These are phyloP conservation scores for Fraxinus baroniana DNA, from an alignment of 305 asterid species.

Conservation along the genomic window DNA sequence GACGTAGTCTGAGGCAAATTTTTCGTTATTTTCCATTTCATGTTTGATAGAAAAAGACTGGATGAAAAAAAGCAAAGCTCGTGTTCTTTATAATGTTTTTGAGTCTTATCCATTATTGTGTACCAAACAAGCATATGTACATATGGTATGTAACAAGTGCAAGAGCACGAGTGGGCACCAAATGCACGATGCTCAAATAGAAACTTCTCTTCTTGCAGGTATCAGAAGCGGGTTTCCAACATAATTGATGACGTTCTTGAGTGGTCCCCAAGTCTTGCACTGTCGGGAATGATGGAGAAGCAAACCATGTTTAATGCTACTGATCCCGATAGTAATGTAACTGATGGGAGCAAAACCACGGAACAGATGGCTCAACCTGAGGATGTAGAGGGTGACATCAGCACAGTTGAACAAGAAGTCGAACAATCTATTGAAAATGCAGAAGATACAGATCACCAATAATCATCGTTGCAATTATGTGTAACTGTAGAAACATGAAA, in stretches of 20 bases:
- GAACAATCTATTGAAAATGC: constrained; percentile 29
- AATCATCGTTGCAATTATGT: constrained; percentile 21
- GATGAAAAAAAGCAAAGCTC: neutral
- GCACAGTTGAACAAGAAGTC: constrained; percentile 32
- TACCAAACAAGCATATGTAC: neutral
- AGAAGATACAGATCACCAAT: constrained; percentile 36
- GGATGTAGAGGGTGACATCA: constrained; percentile 33
- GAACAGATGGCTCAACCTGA: constrained; percentile 32
- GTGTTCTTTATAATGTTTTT: neutral
- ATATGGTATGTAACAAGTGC: neutral
- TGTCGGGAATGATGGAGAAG: constrained; percentile 96
- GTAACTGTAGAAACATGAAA: constrained; percentile 23
- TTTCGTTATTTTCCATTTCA: neutral
- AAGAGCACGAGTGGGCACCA: neutral
- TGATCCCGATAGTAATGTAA: constrained; percentile 39
- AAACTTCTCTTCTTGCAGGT: constrained; percentile 46
- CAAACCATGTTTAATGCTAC: constrained; percentile 56
- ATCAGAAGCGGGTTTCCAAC: constrained; percentile 92
- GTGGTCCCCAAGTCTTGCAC: constrained; percentile 92
- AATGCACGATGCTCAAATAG: constrained; percentile 15
- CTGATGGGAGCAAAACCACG: constrained; percentile 36
- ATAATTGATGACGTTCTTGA: constrained; percentile 96
- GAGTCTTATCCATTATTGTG: neutral
- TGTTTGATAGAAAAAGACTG: neutral
- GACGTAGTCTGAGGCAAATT: neutral